Base-by-base conservation (phyloP, 768 basidiomycete species). In the Lactarius pseudohatsudake region DNA sequence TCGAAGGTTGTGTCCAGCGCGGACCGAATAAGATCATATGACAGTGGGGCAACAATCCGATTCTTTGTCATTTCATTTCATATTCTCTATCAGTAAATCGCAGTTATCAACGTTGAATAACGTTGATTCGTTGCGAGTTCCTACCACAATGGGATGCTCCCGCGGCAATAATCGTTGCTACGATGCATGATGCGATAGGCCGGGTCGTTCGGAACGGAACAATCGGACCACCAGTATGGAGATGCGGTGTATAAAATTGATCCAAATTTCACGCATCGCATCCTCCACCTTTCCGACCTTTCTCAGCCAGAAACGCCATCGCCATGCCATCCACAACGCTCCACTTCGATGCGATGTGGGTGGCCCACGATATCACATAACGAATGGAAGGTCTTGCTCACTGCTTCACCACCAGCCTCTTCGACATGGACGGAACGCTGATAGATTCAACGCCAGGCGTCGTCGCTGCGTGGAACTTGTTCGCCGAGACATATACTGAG, bases 361-460 rank as follows among this genome's bases (percentile, higher is more conserved):
- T 69, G 10, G 26, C 16, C 32, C 54, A 47, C n/a, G 57, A 57
- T 45, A 34, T 38, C 43, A 64, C 22, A 22, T 59, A 22, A 22
- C 41, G 61, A 1, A 34, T 15, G 1, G 45, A 43, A 40, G 28
- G 45, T 22, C 60, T 7, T 15, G n/a, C n/a, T 45, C 57, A 30
- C 40, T 43, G 13, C 15, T 53, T 26, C 55, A 20, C 32, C 30
- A 45, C 40, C 65, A 91, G 90, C 65, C 78, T 91, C 16, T 91
- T 91, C 72, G 90, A 92, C 74, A 92, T 91, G 90, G 90, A 92
- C 74, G 90, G 90, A 63, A 94, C 90, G 40, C 80, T 91, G 59
- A 82, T 91, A 69, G 90, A 95, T 74, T 94, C 91, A 22, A 94
- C 90, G 11, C 84, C 86, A 36, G 92, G 91, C 53, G 92, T 96